Percentiles rank a stretch among this genome's conserved stretches.
Conservation (phyloP, 208 protist genomes). For the Perkinsela sp. region DNA sequence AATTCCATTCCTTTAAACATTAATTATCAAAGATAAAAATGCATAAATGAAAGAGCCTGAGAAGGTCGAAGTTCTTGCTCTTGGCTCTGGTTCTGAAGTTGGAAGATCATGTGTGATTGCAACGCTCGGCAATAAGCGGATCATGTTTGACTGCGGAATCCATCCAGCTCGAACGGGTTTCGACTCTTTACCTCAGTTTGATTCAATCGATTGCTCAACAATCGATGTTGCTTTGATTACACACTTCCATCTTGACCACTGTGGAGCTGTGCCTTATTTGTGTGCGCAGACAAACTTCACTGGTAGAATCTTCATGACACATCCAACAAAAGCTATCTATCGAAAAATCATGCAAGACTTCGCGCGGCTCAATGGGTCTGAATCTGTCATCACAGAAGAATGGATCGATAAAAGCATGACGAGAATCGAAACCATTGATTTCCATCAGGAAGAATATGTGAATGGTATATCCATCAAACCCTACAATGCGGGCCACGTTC, state of each 20-base stretch:
- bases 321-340: slow-evolving; percentile 83
- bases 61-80: slow-evolving; percentile 70
- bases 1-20: too few relatives aligned
- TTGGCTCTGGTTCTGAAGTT: slow-evolving; percentile 87
- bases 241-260: slow-evolving; percentile 92
- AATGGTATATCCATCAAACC: slow-evolving; percentile 83
- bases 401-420: slow-evolving; percentile 74
- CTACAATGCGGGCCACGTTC: slow-evolving; percentile 87
- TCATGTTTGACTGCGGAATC: slow-evolving; percentile 96
- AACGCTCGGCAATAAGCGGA: slow-evolving; percentile 73
- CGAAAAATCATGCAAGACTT: slow-evolving; percentile 87
- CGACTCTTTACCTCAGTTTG: slow-evolving; percentile 84
- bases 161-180: slow-evolving; percentile 81
- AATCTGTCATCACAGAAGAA: slow-evolving; percentile 67
- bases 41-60: too few relatives aligned
- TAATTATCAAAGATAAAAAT: too few relatives aligned
- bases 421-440: slow-evolving; percentile 86
- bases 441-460: slow-evolving; percentile 78
- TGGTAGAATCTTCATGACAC: slow-evolving; percentile 86
- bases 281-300: slow-evolving; percentile 79
- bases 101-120: slow-evolving; percentile 84
- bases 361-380: slow-evolving; percentile 50
- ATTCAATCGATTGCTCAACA: slow-evolving; percentile 63
- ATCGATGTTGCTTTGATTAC: slow-evolving; percentile 83
- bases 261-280: slow-evolving; percentile 80